Base-by-base conservation (phyloP, 192 early-diverging fungal species). In the Coemansia sp. region DNA sequence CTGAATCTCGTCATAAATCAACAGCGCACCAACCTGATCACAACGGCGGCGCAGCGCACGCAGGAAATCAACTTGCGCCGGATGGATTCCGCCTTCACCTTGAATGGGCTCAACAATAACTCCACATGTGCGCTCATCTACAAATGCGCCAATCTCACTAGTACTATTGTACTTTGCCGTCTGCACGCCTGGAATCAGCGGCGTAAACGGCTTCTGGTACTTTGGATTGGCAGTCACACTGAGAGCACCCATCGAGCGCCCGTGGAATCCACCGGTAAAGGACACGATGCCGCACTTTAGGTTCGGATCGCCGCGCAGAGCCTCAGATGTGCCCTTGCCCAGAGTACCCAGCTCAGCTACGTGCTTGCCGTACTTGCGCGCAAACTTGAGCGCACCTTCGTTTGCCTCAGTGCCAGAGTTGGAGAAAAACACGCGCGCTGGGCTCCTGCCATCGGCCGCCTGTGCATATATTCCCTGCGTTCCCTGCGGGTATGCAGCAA, bases 321-420 rank as follows among this genome's bases (percentile, higher is more conserved):
- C 82, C 74, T 55, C 82, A 45, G 80, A 82, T 3, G 68, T 56
- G n/a, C 61, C 54, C 63, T 65, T 74, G 16, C 71, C 80, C 54
- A 77, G 67, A 29, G 45, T 45, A 27, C 75, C 80, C 31, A 61
- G 8, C 38, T 55, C 69, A 1, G 71, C 80, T 2, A 72, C 58
- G n/a, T 69, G 55, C 59, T 76, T 75, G 29, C 91, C 94, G 73
- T 89, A 90, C 74, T 97, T 97, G 57, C 92, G 84, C 14, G 91
- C 94, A 85, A 97, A 99, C 82, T 99, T 99, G 27, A 99, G 67
- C 1, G 95, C 93, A 35, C 94, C 96, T 75, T 99, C 95, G 72
- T 99, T 99, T 23, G 97, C 95, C 73, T 99, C 97, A 0, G 97
- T 97, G 59, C 97, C 97, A 25, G 93, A 94, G 82, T 99, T 99